phyloP scores from a whole-genome alignment of 2,329 filamentous ascomycete genomes.

The Penicillium sp. region DNA sequence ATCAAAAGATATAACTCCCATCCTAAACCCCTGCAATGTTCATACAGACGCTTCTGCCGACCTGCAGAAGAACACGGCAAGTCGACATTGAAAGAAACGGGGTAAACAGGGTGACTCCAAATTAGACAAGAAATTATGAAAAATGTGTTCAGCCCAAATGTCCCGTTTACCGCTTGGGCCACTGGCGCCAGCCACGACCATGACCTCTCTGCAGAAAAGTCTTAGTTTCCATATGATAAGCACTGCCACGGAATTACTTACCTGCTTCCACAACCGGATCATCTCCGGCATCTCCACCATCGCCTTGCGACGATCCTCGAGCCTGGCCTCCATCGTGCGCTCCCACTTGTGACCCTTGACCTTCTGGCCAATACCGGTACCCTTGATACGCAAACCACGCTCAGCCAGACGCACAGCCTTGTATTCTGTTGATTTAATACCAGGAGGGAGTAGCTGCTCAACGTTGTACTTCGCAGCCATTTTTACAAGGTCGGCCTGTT shows the following conservation, averaged over 20 bases:
- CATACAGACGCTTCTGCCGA: constrained; percentile 19
- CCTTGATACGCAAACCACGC: constrained; percentile 81
- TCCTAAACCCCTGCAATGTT: constrained; percentile 25
- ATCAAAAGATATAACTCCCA: constrained; percentile 21
- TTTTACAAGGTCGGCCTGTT: constrained; percentile 90
- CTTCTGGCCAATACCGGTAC: constrained; percentile 85
- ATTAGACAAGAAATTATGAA: constrained; percentile 19
- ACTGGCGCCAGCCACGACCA: constrained; percentile 73
- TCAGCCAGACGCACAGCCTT: constrained; percentile 70
- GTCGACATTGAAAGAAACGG: constrained; percentile 6
- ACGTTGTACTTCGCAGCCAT: constrained; percentile 76
- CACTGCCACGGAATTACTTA: constrained; percentile 46
- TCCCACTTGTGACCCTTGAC: constrained; percentile 97
- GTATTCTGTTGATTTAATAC: constrained; percentile 71
- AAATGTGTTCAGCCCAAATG: constrained; percentile 1
- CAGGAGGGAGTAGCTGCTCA: constrained; percentile 75
- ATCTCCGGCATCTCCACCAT: constrained; percentile 94
- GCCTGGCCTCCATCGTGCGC: constrained; percentile 75
- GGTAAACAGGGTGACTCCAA: constrained; percentile 5
- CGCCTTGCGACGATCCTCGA: constrained; percentile 86
- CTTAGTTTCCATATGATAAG: constrained; percentile 36
- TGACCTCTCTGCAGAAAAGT: constrained; percentile 59
- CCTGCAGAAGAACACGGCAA: constrained; percentile 2
- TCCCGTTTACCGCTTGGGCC: constrained; percentile 55
- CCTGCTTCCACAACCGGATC: constrained; percentile 91